phyloP scores from a whole-genome alignment of 495 filamentous ascomycete genomes.

The Cercophora samala region DNA sequence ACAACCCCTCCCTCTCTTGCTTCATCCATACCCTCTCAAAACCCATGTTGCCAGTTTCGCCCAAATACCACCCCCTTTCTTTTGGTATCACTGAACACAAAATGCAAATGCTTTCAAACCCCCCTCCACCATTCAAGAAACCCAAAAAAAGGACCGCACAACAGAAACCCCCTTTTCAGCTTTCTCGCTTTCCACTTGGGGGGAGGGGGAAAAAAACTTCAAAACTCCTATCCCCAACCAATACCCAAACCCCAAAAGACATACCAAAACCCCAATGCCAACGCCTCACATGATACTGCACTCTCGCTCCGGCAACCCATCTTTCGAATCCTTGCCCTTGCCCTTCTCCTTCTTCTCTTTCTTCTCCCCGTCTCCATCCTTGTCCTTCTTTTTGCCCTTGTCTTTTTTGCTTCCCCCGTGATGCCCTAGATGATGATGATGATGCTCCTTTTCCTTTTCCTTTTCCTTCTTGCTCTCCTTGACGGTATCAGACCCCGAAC shows the following conservation, averaged over 20 bases:
- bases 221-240: background rate
- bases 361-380: constrained; percentile 27
- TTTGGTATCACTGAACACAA: background rate
- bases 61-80: background rate
- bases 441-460: constrained; percentile 39
- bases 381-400: constrained; percentile 43
- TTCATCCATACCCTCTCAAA: background rate
- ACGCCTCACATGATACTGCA: constrained; percentile 50
- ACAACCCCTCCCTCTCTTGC: too few relatives aligned
- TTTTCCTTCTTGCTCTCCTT: constrained; percentile 34
- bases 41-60: background rate
- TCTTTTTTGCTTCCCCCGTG: constrained; percentile 45
- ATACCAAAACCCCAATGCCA: background rate
- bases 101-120: background rate
- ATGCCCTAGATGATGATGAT: constrained; percentile 29
- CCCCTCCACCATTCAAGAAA: background rate
- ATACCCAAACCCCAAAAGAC: background rate
- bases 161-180: background rate
- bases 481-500: constrained; percentile 36
- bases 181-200: background rate
- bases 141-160: background rate
- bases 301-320: constrained; percentile 61
- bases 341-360: constrained; percentile 35
- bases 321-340: constrained; percentile 34
- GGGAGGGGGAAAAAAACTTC: too few relatives aligned